A percentile compares a stretch with the other conserved stretches of the same genome.
These are phyloP conservation scores for Aspergillus quadrilineatus DNA, from an alignment of 2,329 filamentous ascomycete genomes.

Conservation along the genomic window DNA sequence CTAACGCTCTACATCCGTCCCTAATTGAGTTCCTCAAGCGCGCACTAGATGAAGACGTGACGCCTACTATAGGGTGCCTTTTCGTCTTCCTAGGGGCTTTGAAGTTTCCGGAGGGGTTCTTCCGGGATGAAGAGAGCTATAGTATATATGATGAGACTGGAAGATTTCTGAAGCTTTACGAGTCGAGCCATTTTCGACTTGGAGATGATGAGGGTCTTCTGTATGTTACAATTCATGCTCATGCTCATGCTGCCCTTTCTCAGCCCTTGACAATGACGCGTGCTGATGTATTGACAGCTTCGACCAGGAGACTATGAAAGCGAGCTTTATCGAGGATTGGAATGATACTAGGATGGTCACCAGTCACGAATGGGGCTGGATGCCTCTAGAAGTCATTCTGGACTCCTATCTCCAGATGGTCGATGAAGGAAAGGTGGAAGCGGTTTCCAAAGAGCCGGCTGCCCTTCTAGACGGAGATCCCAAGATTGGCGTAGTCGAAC, in stretches of 20 bases:
- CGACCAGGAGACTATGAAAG: conserved; percentile 13
- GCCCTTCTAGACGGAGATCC: background rate
- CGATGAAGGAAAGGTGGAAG: conserved; percentile 13
- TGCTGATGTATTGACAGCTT: conserved; percentile 2
- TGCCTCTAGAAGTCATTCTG: conserved; percentile 16
- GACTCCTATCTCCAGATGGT: conserved; percentile 14
- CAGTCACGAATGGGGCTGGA: conserved; percentile 13
- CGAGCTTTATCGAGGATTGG: conserved; percentile 11
- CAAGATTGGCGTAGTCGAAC: background rate
- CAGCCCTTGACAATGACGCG: background rate
- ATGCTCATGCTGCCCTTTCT: background rate
- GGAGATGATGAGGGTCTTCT: conserved; percentile 2
- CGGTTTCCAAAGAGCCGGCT: background rate
- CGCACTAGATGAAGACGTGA: conserved; percentile 8
- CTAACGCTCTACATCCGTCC: conserved; percentile 7
- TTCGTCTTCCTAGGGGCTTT: conserved; percentile 7
- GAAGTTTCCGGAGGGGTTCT: conserved; percentile 5
- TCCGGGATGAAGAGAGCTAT: background rate
- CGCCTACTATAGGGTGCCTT: background rate
- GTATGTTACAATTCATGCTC: background rate
- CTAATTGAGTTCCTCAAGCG: conserved; percentile 16
- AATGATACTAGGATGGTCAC: conserved; percentile 7
- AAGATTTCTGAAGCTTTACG: conserved; percentile 2
- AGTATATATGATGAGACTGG: conserved; percentile 6
- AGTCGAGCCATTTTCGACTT: conserved; percentile 1